A percentile compares a stretch with the other conserved stretches of the same genome.
Evolutionary conservation across 1,284 basidiomycete genomes (phyloP).

Genomic region (Stygiomarasmius scandens): DNA sequence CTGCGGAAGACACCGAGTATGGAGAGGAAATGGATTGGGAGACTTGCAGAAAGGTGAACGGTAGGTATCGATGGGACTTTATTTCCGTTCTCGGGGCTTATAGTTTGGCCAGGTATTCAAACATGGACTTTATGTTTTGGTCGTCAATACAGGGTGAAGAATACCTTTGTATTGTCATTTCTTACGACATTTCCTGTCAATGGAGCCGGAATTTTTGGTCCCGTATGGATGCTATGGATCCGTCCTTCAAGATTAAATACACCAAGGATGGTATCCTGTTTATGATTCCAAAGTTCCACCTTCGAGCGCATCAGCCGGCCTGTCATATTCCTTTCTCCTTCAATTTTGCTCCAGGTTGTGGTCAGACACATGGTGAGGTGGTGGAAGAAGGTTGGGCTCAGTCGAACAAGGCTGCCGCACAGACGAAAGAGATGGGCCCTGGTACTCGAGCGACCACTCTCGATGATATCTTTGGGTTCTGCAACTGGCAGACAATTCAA

Average conservation of each 20-base stretch:
- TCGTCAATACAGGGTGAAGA: slow-evolving; percentile 2
- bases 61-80: slow-evolving; percentile 1
- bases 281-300: slow-evolving; percentile 21
- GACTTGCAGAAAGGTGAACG: slow-evolving; percentile 24
- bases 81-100: neutral
- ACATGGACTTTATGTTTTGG: slow-evolving; percentile 21
- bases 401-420: slow-evolving; percentile 24
- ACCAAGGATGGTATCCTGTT: neutral
- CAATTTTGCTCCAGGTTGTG: slow-evolving; percentile 24
- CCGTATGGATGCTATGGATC: neutral
- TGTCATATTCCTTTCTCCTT: slow-evolving; percentile 16
- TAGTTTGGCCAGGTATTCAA: slow-evolving; percentile 12
- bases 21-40: slow-evolving; percentile 20
- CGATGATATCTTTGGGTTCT: slow-evolving; percentile 31
- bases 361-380: slow-evolving; percentile 31
- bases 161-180: neutral
- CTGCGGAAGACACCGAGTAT: slow-evolving; percentile 22
- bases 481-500: slow-evolving; percentile 24
- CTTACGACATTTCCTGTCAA: slow-evolving; percentile 7
- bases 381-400: slow-evolving; percentile 30
- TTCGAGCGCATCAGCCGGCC: slow-evolving; percentile 14
- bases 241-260: neutral
- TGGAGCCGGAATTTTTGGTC: slow-evolving; percentile 3
- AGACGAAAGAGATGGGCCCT: slow-evolving; percentile 34
- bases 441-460: slow-evolving; percentile 29